phyloP scores from a whole-genome alignment of 805 yeast species.

The Metschnikowia noctiluminum region DNA sequence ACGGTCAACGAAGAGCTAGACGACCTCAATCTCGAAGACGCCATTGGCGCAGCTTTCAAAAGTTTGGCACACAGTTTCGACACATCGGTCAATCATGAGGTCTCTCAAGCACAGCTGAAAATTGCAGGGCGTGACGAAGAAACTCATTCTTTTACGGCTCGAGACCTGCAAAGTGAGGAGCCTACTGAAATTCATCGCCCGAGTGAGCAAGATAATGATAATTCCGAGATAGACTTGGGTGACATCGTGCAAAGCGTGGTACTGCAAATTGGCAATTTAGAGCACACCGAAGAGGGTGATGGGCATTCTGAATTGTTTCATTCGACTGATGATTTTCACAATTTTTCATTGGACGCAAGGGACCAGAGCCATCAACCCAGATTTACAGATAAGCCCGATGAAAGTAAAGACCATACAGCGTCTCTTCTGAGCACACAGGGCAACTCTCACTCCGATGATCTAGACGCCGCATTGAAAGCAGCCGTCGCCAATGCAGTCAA shows the following conservation, averaged over 20 bases:
- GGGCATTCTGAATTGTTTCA: no score
- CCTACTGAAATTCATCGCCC: no score
- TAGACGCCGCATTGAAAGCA: constrained; percentile 11
- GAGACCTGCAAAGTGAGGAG: no score
- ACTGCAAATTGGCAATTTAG: constrained; percentile 15
- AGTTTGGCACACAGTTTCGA: constrained; percentile 19
- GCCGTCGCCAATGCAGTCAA: constrained; percentile 15
- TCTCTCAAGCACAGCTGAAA: no score
- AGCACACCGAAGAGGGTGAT: not conserved
- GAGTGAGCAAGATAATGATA: not conserved
- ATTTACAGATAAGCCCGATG: no score
- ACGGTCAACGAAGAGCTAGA: not conserved
- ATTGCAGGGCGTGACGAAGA: no score
- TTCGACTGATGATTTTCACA: not conserved
- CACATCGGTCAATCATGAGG: not conserved
- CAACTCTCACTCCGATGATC: constrained; percentile 1
- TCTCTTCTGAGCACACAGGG: not conserved
- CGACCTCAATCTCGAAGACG: constrained; percentile 3
- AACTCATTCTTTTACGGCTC: no score
- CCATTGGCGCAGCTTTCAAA: constrained; percentile 9
- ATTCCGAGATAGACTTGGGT: constrained; percentile 13
- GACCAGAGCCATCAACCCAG: not conserved
- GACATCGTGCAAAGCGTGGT: constrained; percentile 28
- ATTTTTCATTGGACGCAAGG: not conserved
- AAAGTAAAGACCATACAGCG: not conserved